These are phyloP conservation scores for Russula foetens DNA, from an alignment of 768 basidiomycete genomes.

Conservation along the genomic window DNA sequence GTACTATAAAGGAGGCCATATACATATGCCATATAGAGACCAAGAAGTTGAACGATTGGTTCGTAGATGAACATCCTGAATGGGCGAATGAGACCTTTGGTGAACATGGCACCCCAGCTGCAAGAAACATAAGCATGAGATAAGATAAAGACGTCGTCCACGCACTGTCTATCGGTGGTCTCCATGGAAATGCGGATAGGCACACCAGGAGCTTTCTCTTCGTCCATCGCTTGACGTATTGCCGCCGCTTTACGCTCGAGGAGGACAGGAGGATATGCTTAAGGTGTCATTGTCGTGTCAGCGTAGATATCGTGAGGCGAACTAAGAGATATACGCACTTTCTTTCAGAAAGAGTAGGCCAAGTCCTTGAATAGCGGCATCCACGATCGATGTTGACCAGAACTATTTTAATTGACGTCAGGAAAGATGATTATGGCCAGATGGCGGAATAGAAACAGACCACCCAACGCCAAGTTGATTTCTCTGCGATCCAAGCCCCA, in stretches of 20 bases:
- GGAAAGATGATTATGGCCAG: neutral
- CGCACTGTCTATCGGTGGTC: conserved; percentile 35
- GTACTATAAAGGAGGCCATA: conserved; percentile 34
- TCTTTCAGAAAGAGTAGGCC: conserved; percentile 55
- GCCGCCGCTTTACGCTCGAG: conserved; percentile 44
- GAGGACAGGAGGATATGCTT: conserved; percentile 27
- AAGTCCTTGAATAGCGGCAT: conserved; percentile 42
- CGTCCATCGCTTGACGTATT: conserved; percentile 38
- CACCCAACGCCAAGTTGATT: conserved; percentile 68
- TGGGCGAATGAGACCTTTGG: conserved; percentile 53
- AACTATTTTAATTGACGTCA: conserved; percentile 34
- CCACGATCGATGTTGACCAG: conserved; percentile 59
- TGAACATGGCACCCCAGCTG: conserved; percentile 48
- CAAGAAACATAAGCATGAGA: neutral
- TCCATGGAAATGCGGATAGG: conserved; percentile 43
- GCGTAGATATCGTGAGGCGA: neutral
- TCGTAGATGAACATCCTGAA: conserved; percentile 54
- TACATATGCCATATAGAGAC: conserved; percentile 60
- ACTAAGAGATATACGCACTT: conserved; percentile 35
- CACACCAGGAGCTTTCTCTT: conserved; percentile 34
- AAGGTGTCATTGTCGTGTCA: neutral
- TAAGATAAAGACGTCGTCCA: conserved; percentile 5
- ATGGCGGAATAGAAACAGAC: conserved; percentile 29
- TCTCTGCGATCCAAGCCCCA: conserved; percentile 59
- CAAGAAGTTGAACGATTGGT: conserved; percentile 60